phyloP scores from a whole-genome alignment of 805 yeast genomes.

The Jamesozyma lodderae region DNA sequence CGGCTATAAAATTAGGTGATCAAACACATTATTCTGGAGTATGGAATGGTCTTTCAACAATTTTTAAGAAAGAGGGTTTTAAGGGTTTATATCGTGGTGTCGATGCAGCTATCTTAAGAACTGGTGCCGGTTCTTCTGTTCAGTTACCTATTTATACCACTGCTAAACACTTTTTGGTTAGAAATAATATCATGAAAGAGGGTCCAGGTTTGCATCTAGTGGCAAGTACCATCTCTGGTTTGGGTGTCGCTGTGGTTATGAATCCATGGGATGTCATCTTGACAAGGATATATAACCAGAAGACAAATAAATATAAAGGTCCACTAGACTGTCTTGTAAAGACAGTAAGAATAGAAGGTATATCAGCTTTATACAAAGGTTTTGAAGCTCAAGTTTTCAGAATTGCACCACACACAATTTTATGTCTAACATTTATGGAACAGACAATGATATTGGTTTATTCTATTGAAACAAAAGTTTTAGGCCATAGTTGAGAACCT shows the following conservation, averaged over 20 bases:
- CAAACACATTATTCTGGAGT: conserved; percentile 79
- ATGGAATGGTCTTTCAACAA: conserved; percentile 55
- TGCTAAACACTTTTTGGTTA: conserved; percentile 54
- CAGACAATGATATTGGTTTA: conserved; percentile 57
- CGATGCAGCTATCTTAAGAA: conserved; percentile 88
- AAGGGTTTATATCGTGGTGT: conserved; percentile 81
- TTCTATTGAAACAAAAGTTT: conserved; percentile 28
- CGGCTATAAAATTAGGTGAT: conserved; percentile 63
- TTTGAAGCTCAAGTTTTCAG: conserved; percentile 87
- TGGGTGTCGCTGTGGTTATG: conserved; percentile 92
- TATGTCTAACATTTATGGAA: conserved; percentile 90
- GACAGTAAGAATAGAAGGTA: conserved; percentile 78
- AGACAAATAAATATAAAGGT: conserved; percentile 75
- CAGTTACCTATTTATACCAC: conserved; percentile 86
- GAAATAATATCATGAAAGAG: conserved; percentile 44
- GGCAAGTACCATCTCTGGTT: conserved; percentile 71
- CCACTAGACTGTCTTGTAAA: conserved; percentile 84
- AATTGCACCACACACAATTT: conserved; percentile 89
- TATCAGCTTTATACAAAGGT: conserved; percentile 83
- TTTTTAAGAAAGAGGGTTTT: conserved; percentile 67
- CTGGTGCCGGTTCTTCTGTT: conserved; percentile 92
- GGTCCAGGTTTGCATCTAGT: conserved; percentile 64
- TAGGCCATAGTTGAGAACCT: conserved; percentile 8
- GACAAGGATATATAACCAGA: conserved; percentile 92
- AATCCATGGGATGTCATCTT: conserved; percentile 95